phyloP scores from a whole-genome alignment of 768 basidiomycete genomes.

The Lactarius hengduanensis region DNA sequence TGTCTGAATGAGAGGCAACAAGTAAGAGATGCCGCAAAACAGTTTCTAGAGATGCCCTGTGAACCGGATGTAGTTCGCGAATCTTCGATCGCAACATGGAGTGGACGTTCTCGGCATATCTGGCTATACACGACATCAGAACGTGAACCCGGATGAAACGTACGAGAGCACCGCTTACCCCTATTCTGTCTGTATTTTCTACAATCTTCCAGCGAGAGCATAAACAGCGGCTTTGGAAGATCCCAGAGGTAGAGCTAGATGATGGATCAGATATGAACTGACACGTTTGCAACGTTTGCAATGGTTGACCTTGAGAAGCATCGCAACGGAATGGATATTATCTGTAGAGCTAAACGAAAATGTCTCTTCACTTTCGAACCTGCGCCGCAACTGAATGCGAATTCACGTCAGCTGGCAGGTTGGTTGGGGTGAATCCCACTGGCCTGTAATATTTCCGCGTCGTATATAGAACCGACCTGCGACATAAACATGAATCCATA shows the following conservation, averaged over 20 bases:
- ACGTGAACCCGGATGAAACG: neutral
- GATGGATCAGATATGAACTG: neutral
- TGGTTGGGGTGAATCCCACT: neutral
- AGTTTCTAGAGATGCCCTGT: neutral
- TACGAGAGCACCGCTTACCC: neutral
- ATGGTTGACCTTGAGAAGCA: neutral
- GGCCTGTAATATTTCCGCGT: neutral
- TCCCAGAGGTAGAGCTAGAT: slow-evolving; percentile 1
- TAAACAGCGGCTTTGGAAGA: neutral
- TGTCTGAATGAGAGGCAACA: neutral
- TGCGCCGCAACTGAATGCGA: neutral
- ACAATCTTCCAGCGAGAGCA: neutral
- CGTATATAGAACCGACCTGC: neutral
- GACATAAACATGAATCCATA: neutral
- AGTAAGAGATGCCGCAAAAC: neutral
- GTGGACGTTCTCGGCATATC: neutral
- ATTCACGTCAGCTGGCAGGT: neutral
- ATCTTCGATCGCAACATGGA: neutral
- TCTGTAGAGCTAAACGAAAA: neutral
- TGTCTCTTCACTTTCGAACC: neutral
- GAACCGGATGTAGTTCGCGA: neutral
- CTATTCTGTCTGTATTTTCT: neutral
- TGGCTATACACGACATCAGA: neutral
- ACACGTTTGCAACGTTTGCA: neutral
- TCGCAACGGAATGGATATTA: neutral